phyloP scores from a whole-genome alignment of 176 grass and related monocot genomes.

The Carex parvula region DNA sequence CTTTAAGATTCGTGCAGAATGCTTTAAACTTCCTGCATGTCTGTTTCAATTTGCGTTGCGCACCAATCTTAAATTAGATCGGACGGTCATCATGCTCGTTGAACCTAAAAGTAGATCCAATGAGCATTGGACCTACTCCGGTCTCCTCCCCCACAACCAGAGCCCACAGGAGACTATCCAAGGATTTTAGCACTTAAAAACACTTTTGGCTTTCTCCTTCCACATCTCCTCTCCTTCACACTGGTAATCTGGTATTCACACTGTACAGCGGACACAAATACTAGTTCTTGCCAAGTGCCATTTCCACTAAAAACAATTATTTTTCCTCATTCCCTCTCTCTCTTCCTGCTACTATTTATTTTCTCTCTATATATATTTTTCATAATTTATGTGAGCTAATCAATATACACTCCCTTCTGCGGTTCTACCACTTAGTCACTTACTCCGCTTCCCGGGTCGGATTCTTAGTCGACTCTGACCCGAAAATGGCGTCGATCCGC shows the following conservation, averaged over 20 bases:
- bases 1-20: too few species aligned
- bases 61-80: too few species aligned
- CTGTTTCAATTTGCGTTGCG: too few species aligned
- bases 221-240: not conserved
- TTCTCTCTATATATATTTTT: not conserved
- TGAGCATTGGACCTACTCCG: too few species aligned
- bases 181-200: not conserved
- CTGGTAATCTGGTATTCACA: not conserved
- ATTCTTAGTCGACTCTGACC: not conserved
- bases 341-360: not conserved
- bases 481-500: slow-evolving; percentile 21
- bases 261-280: not conserved
- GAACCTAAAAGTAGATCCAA: too few species aligned
- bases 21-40: too few species aligned
- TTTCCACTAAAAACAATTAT: not conserved
- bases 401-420: not conserved
- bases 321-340: not conserved
- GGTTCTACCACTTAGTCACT: not conserved
- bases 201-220: not conserved
- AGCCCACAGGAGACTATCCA: not conserved
- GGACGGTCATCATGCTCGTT: too few species aligned
- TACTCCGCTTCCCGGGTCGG: not conserved
- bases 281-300: not conserved
- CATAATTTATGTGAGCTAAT: not conserved
- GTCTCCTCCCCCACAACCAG: not conserved